Evolutionary conservation across 371 early-diverging fungal species (phyloP).

Genomic region (Lichtheimia ornata): DNA sequence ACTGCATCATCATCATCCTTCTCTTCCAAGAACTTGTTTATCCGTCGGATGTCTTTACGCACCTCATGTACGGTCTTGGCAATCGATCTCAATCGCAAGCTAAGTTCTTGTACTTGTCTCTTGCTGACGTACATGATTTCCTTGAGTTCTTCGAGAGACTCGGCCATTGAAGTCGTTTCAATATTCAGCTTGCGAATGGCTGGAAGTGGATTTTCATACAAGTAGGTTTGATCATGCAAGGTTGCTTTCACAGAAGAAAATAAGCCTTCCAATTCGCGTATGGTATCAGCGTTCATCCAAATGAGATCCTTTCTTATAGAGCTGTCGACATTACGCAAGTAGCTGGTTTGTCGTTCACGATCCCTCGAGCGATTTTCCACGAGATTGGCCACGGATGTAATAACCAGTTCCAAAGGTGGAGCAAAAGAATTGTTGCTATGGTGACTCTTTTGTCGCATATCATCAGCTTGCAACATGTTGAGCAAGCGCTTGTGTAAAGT

Average conservation of each 20-base stretch:
- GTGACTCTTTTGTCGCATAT: conserved; percentile 18
- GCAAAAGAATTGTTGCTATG: conserved; percentile 20
- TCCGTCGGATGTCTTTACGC: conserved; percentile 50
- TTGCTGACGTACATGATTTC: conserved; percentile 58
- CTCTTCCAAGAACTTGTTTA: conserved; percentile 50
- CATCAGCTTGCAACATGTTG: conserved; percentile 43
- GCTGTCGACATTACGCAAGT: conserved; percentile 38
- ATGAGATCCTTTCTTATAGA: conserved; percentile 38
- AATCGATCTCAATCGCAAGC: conserved; percentile 44
- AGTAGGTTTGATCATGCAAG: conserved; percentile 35
- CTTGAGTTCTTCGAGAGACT: conserved; percentile 52
- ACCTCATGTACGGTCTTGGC: conserved; percentile 58
- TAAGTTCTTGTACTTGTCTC: conserved; percentile 49
- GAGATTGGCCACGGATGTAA: conserved; percentile 45
- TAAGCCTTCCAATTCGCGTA: conserved; percentile 37
- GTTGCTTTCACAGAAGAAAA: conserved; percentile 36
- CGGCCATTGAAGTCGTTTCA: conserved; percentile 45
- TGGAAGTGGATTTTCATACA: conserved; percentile 48
- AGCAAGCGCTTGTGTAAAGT: conserved; percentile 48
- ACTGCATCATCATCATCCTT: conserved; percentile 55
- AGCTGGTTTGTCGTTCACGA: conserved; percentile 47
- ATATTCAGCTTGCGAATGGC: conserved; percentile 33
- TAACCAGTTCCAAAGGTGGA: conserved; percentile 47
- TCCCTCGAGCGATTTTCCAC: conserved; percentile 47
- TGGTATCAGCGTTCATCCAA: conserved; percentile 39